Evolutionary conservation across 129 eudicot species (phyloP).

Genomic region (Centaurea solstitialis): DNA sequence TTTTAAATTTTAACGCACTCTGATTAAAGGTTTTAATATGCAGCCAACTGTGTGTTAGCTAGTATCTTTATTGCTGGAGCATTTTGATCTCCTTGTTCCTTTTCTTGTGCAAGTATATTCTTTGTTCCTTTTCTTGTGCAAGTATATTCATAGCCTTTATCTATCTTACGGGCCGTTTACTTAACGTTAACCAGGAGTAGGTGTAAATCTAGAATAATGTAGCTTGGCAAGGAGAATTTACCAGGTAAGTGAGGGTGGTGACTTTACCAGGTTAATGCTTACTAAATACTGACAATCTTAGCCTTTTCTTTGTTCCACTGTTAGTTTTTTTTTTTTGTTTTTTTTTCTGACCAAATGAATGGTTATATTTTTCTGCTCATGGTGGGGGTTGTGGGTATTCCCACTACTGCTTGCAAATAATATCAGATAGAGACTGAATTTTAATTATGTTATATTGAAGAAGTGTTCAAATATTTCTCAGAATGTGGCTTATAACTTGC

Average conservation of each 20-base stretch:
- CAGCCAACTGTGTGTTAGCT: background rate
- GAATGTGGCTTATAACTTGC: background rate
- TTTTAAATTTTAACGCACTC: background rate
- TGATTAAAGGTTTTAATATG: background rate
- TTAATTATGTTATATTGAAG: background rate
- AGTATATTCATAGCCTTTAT: background rate
- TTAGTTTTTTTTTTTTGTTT: too few relatives aligned
- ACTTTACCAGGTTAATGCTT: too few relatives aligned
- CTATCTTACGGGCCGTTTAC: background rate
- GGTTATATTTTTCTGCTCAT: background rate
- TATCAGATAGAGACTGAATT: background rate
- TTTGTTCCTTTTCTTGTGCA: background rate
- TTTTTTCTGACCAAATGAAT: background rate
- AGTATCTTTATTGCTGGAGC: background rate
- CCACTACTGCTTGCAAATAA: background rate
- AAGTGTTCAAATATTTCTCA: background rate
- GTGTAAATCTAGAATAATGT: background rate
- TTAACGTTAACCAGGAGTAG: background rate
- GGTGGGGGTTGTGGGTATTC: background rate
- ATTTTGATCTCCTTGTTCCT: background rate
- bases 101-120: background rate
- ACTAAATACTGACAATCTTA: too few relatives aligned
- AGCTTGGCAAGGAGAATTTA: background rate
- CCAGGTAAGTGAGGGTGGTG: background rate
- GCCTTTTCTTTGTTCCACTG: too few relatives aligned